A percentile compares a stretch with the other conserved stretches of the same genome.
phyloP scores from a whole-genome alignment of 1,284 basidiomycete genomes.

The Microbotryomycetes sp. region DNA sequence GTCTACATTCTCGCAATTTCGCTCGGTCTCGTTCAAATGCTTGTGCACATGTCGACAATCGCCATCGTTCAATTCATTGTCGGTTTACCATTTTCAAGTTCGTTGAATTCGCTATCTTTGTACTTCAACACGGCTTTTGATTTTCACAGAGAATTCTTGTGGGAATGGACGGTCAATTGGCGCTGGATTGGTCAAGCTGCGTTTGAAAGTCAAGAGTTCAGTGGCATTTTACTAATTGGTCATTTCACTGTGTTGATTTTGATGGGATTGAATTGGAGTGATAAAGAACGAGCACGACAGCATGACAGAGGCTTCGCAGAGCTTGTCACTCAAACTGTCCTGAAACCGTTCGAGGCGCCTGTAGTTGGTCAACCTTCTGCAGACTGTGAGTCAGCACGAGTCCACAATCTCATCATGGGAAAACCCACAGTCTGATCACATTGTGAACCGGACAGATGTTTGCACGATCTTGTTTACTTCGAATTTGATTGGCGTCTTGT shows the following conservation, averaged over 20 bases:
- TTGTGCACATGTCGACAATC: constrained; percentile 1
- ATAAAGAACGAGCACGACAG: constrained; percentile 3
- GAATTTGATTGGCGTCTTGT: constrained; percentile 85
- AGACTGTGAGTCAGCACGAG: constrained; percentile 4
- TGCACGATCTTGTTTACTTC: constrained; percentile 78
- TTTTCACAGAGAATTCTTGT: constrained; percentile 79
- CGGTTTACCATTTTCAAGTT: constrained; percentile 61
- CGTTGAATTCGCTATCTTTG: constrained; percentile 39
- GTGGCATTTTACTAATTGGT: constrained; percentile 53
- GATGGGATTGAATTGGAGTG: constrained; percentile 54
- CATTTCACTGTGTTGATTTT: constrained; percentile 58
- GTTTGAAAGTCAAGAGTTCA: constrained; percentile 49
- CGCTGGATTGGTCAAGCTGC: constrained; percentile 67
- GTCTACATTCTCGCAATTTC: constrained; percentile 76
- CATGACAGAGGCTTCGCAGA: constrained; percentile 56
- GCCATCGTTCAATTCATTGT: constrained; percentile 53
- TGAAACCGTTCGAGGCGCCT: constrained; percentile 44
- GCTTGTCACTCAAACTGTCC: constrained; percentile 56
- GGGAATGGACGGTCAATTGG: constrained; percentile 99
- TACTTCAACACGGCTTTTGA: constrained; percentile 81
- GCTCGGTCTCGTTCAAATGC: constrained; percentile 46
- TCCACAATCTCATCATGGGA: constrained; percentile 1
- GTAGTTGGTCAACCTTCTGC: not conserved
- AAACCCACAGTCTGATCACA: not conserved
- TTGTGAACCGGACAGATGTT: constrained; percentile 56